Conservation (phyloP, 2,329 filamentous ascomycete species). For the Microascus cirrosus region DNA sequence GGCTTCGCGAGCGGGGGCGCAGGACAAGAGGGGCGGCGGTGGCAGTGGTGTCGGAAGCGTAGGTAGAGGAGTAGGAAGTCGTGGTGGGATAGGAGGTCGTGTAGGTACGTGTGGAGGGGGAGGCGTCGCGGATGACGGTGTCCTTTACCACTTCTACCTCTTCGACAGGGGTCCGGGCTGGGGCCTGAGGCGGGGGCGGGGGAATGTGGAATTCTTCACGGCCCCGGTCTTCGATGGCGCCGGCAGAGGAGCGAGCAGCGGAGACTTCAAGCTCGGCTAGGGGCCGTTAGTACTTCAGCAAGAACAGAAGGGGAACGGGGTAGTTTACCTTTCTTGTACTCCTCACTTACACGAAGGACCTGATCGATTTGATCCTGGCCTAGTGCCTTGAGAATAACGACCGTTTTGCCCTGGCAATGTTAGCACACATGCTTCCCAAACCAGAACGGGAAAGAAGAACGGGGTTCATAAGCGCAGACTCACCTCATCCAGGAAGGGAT, state of each 20-base stretch:
- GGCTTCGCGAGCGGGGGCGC: constrained; percentile 26
- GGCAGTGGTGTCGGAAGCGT: neutral
- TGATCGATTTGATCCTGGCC: constrained; percentile 88
- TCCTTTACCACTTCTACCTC: constrained; percentile 27
- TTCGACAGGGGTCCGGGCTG: constrained; percentile 8
- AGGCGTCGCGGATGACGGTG: constrained; percentile 36
- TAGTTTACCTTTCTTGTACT: constrained; percentile 51
- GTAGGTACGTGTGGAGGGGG: constrained; percentile 28
- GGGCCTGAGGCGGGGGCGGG: constrained; percentile 12
- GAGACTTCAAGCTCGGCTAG: constrained; percentile 32
- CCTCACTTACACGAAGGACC: constrained; percentile 71
- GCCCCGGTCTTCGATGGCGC: constrained; percentile 36
- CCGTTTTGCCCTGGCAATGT: constrained; percentile 56
- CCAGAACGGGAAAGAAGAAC: too few relatives aligned
- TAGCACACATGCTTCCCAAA: neutral
- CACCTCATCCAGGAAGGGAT: constrained; percentile 81
- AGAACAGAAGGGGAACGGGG: neutral
- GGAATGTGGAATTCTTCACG: constrained; percentile 27
- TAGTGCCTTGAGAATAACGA: constrained; percentile 73
- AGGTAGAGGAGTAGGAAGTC: constrained; percentile 17
- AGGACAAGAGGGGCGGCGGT: constrained; percentile 25
- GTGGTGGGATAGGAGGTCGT: constrained; percentile 9
- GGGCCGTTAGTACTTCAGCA: neutral
- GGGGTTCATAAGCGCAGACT: constrained; percentile 13
- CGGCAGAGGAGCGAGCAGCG: constrained; percentile 33